Evolutionary conservation across 331 rosid species (phyloP), one percentile per base, ranked within the genome.

Genomic region (Acacia concinna): DNA sequence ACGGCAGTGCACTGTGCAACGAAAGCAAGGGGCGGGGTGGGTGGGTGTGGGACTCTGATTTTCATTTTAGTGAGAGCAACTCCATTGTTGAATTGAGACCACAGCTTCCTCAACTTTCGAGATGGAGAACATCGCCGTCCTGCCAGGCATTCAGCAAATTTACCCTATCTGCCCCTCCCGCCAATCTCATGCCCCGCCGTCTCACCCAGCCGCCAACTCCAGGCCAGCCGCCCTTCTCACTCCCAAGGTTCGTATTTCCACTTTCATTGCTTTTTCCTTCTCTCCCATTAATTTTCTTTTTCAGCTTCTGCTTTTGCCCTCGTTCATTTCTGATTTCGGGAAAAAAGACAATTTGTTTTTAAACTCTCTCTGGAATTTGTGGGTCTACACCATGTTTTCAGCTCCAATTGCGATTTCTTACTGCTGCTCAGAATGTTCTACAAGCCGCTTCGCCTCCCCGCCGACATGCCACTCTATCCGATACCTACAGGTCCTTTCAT

Each of bases 101-200:
- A 30, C 71, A 37, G 8, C 10, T 10, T 28, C 35, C 44, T 0
- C 7, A 0, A 44, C 2, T 46, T 3, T 8, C 44, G 66, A 84
- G 67, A 94, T 94, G 97, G 97, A 94, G 81, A 75, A 84, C 86
- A 72, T 78, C 89, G 96, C 94, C 93, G 87, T 82, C 81, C 44
- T 82, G 2, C 23, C 85, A 1, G 60, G 82, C 37, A 84, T 85
- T 78, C 88, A 73, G 32, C 83, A 83, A 4, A 84, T 68, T 79
- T 78, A 15, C 79, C 78, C 75, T 68, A 84, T 91, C 68, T 77
- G 70, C 80, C 84, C 86, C 18, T 86, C 94, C 18, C 91, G 82
- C 73, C 90, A 64, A 49, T 76, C 78, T 31, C 41, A 84, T 25
- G 73, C 69, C 32, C 11, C 71, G 75, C 76, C 65, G 25, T 76